Evolutionary conservation across 2,329 filamentous ascomycete species (phyloP), one percentile per base, ranked within the genome.

Genomic region (Endoconidiophora laricicola): DNA sequence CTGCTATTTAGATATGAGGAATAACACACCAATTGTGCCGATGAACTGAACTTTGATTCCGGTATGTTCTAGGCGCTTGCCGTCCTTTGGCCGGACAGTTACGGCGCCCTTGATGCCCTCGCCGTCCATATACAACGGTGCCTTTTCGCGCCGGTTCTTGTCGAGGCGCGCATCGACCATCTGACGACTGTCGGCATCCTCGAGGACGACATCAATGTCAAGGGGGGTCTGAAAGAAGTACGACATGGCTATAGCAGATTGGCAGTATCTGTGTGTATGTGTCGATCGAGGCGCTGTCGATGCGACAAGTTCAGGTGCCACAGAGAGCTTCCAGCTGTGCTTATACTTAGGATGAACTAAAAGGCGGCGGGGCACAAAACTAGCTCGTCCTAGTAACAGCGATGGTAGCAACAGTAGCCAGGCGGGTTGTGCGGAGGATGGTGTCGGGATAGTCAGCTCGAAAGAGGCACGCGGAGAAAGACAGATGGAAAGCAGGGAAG

Each of bases 21-120:
- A 40, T 24, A 9, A 63, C 68, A 55, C 70, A 91, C 86, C 86
- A 72, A 98, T 98, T 55, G 88, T 93, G 63, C 91, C 91, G 60
- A 98, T 95, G 70, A 98, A 98, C 65, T 98, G 91, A 60, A 98
- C 90, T 69, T 98, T 98, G 75, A 98, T 95, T 59, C 91, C 91
- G 9, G 88, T 96, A 66, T 98, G 91, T 67, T 98, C 91, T 61
- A 98, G 73, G 55, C 91, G 79, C 73, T 96, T 96, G 62, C 91
- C 91, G 73, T 98, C 91, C 68, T 98, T 98, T 46, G 91, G 91
- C 58, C 91, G 74, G 58, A 98, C 81, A 6, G 91, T 98, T 54
- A 98, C 88, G 47, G 83, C 83, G 60, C 90, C 91, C 72, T 94
- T 95, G 62, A 98, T 90, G 40, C 88, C 95, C 71, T 98, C 91